phyloP scores from a whole-genome alignment of 805 yeast species.

The Clavispora vitiphila region DNA sequence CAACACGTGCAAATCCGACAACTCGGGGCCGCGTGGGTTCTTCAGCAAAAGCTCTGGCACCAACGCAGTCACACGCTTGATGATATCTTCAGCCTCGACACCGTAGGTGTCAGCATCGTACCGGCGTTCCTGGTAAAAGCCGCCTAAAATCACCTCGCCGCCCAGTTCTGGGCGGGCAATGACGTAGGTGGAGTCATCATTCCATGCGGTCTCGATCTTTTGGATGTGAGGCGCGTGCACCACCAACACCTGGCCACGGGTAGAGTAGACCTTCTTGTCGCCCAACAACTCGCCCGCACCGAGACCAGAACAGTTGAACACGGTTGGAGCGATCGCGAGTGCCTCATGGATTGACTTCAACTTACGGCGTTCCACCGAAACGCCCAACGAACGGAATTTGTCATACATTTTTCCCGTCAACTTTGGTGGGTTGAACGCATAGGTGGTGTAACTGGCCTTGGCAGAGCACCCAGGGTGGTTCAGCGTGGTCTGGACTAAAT shows the following conservation, averaged over 20 bases:
- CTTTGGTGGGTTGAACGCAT: conserved; percentile 1
- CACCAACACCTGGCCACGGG: conserved; percentile 4
- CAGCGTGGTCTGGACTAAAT: background rate
- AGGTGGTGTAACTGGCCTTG: background rate
- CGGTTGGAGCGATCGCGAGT: background rate
- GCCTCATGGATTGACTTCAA: background rate
- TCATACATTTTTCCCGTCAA: background rate
- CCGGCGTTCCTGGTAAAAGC: background rate
- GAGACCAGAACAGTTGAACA: conserved; percentile 3
- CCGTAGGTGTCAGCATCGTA: background rate
- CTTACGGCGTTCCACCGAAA: background rate
- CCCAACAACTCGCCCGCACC: conserved; percentile 1
- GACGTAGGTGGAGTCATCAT: background rate
- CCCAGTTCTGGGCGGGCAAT: conserved; percentile 2
- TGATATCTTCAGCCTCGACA: conserved; percentile 1
- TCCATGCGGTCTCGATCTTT: background rate
- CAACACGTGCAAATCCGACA: background rate
- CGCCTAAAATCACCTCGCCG: conserved; percentile 2
- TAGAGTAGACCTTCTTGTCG: background rate
- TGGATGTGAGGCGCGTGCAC: conserved; percentile 2
- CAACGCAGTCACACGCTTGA: background rate
- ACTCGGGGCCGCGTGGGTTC: background rate
- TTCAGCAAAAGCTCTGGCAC: conserved; percentile 1
- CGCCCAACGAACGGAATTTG: conserved; percentile 1
- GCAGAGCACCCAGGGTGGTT: background rate